Evolutionary conservation across 345 rosid genomes (phyloP), one percentile per base, ranked within the genome.

Genomic region (Populus simonii): DNA sequence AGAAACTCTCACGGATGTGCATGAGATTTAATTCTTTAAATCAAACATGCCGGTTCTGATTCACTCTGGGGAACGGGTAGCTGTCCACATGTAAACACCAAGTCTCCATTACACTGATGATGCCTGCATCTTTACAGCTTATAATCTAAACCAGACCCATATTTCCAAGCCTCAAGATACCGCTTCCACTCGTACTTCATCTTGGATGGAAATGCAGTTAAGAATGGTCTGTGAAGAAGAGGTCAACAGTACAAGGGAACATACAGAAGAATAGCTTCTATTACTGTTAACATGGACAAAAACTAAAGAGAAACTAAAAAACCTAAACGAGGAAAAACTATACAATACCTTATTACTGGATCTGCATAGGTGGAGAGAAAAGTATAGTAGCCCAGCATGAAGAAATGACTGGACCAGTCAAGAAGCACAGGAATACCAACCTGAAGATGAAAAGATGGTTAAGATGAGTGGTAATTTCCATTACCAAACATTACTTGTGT

Each of bases 141-240:
- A 78, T 91, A 91, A 81, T 91, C 97, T 43, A 94, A 83, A 65
- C 97, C 98, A 57, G 97, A 82, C 66, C 98, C 98, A 68, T 88
- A 92, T 82, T 87, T 90, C 97, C 97, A 94, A 77, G 98, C 98
- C 78, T 94, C 96, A 0, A 95, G 93, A 63, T 72, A 80, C 73
- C 89, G 84, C 80, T 87, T 95, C 98, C 97, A 95, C 72, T 87
- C 78, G 9, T 87, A 92, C 84, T 80, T 86, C 51, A 78, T 85
- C 89, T 83, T 86, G 17, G 87, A 71, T 38, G 98, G 92, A 77
- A 87, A 79, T 59, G 79, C 82, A 45, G 82, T 72, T 79, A 95
- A 68, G 71, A 86, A 63, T 43, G 91, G 89, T 86, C 98, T 94
- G 77, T 72, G 76, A 72, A 57, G 8, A 23, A 66, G 8, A 31